These are phyloP conservation scores for Aspergillus arachidicola DNA, from an alignment of 2,329 filamentous ascomycete species.

Conservation along the genomic window DNA sequence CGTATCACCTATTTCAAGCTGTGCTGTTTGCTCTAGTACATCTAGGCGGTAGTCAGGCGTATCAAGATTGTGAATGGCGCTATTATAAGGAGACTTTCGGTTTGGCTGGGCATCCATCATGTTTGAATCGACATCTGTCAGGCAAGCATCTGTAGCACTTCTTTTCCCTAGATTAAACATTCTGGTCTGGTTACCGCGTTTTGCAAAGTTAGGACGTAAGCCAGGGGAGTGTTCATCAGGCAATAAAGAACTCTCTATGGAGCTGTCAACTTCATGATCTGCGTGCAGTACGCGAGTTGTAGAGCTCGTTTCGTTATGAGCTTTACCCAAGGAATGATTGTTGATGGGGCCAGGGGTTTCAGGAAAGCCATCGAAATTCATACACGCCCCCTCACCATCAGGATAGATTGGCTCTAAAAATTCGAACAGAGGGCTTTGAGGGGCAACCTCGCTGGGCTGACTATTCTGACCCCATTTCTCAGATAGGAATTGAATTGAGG, in stretches of 20 bases:
- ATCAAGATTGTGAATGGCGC: background rate
- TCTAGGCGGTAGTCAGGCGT: background rate
- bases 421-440: conserved; percentile 18
- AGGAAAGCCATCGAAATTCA: background rate
- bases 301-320: background rate
- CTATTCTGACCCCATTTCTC: conserved; percentile 5
- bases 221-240: background rate
- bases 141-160: conserved; percentile 29
- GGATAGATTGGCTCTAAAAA: background rate
- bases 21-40: background rate
- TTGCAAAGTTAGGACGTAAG: conserved; percentile 1
- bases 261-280: background rate
- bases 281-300: background rate
- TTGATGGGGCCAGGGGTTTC: background rate
- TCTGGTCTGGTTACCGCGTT: conserved; percentile 1
- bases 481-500: conserved; percentile 14
- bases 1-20: background rate
- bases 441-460: conserved; percentile 7
- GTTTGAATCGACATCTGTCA: conserved; percentile 31
- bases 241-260: background rate
- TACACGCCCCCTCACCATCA: background rate
- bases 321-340: background rate
- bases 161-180: conserved; percentile 27
- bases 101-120: conserved; percentile 15
- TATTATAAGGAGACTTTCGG: background rate